Base-by-base conservation (phyloP, 2,329 filamentous ascomycete species). In the Corynespora cassiicola region DNA sequence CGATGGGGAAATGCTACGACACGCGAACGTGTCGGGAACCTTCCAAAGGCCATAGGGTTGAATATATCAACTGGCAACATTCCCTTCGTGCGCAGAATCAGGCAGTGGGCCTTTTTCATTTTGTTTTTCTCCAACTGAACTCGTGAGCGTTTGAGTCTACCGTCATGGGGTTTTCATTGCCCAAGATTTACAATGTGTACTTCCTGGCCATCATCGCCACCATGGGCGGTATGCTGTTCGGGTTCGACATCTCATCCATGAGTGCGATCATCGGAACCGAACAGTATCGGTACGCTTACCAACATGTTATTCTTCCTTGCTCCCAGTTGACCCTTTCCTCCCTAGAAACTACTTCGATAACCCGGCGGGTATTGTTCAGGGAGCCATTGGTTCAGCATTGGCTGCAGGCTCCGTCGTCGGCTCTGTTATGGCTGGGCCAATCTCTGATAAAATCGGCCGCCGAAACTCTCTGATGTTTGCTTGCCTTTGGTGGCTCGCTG, bases 161-260 rank as follows among this genome's bases (percentile, higher is more conserved):
- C 50, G 56, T 23, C 42, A 68, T 68, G 63, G 62, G 60, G 35
- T 53, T 52, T 17, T 28, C 44, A 16, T 48, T 78, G 17, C 77
- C 77, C 17, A 77, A 77, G 58, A 73, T 75, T 40, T 78, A 78
- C 62, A 80, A 80, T 65, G 69, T 73, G 42, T 76, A 78, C 56
- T 77, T 80, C 45, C 65, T 80, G 38, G 76, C 76, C 14, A 61
- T 74, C 29, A 70, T 80, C 32, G 72, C 76, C 39, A 80, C 77
- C 1, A 66, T 79, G 24, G 77, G 76, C 26, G 77, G 76, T 14
- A 73, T 74, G 70, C 63, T 76, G 57, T 80, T 80, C 42, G 78
- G 78, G 36, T 80, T 81, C 51, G 78, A 81, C 56, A 79, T 80
- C 42, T 75, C 72, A 6, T 78, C 75, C 4, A 79, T 80, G 74